Conservation (phyloP, 139 green algal species). For the Picochlorum sp. region DNA sequence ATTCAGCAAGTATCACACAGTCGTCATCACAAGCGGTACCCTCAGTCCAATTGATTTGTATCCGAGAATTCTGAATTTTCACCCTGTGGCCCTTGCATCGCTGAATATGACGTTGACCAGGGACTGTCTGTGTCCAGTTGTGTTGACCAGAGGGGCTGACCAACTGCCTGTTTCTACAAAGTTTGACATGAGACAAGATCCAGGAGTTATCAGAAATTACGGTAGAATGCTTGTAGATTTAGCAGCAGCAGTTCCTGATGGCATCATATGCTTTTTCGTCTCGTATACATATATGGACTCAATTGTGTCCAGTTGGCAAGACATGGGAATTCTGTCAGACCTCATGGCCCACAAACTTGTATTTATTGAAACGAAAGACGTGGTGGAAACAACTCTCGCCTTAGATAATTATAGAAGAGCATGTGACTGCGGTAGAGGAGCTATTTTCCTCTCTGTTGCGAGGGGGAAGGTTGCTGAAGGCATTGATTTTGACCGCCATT, state of each 20-base stretch:
- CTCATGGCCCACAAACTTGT: slow-evolving; percentile 93
- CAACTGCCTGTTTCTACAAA: slow-evolving; percentile 84
- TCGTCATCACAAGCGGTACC: slow-evolving; percentile 97
- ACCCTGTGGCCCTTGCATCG: slow-evolving; percentile 74
- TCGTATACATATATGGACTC: slow-evolving; percentile 97
- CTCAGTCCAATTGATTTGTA: slow-evolving; percentile 96
- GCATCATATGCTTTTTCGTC: slow-evolving; percentile 96
- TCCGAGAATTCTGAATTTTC: slow-evolving; percentile 92
- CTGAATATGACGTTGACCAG: slow-evolving; percentile 93
- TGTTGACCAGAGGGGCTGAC: slow-evolving; percentile 84
- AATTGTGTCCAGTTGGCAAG: slow-evolving; percentile 88
- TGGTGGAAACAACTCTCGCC: slow-evolving; percentile 96
- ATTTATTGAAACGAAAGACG: slow-evolving; percentile 97
- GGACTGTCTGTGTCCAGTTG: slow-evolving; percentile 93
- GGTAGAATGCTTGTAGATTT: slow-evolving; percentile 87
- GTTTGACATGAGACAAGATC: slow-evolving; percentile 83
- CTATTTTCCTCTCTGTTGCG: slow-evolving; percentile 84
- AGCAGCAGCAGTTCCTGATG: slow-evolving; percentile 78
- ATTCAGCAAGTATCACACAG: slow-evolving; percentile 87
- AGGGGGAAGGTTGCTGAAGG: slow-evolving; percentile 85
- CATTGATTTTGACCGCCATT: slow-evolving; percentile 98
- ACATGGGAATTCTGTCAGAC: slow-evolving; percentile 88
- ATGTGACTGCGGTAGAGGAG: slow-evolving; percentile 92
- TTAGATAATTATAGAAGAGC: slow-evolving; percentile 96
- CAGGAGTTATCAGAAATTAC: slow-evolving; percentile 79